Evolutionary conservation across 2,329 filamentous ascomycete species (phyloP).

Genomic region (Aspergillus carbonarius): DNA sequence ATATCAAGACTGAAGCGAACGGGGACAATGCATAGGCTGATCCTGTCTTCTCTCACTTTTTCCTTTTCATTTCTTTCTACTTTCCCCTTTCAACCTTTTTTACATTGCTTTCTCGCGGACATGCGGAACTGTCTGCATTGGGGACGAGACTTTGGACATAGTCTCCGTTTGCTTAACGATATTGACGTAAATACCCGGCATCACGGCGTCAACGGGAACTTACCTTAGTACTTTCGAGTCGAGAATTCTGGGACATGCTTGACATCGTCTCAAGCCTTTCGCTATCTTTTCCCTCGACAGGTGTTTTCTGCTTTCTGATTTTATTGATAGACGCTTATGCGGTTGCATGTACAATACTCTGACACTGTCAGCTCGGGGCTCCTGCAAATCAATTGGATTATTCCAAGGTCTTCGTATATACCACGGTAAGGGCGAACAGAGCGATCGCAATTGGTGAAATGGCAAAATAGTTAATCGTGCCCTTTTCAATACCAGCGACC

Average conservation of each 20-base stretch:
- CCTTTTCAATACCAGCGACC: too few relatives aligned
- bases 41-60: background rate
- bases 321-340: conserved; percentile 22
- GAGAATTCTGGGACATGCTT: conserved; percentile 22
- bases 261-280: conserved; percentile 20
- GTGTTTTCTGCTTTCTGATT: conserved; percentile 8
- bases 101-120: conserved; percentile 1
- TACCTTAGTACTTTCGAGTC: conserved; percentile 19
- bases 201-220: conserved; percentile 26
- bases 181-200: conserved; percentile 30
- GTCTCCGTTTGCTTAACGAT: conserved; percentile 22
- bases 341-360: conserved; percentile 24
- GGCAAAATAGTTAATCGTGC: background rate
- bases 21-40: conserved; percentile 24
- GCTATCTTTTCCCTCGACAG: conserved; percentile 15
- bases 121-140: conserved; percentile 13
- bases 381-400: background rate
- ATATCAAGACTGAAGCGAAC: conserved; percentile 37
- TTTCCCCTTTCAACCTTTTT: background rate
- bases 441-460: too few relatives aligned
- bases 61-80: background rate
- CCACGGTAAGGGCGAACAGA: too few relatives aligned
- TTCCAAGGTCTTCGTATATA: background rate
- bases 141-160: conserved; percentile 18
- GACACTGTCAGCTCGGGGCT: conserved; percentile 2